Evolutionary conservation across 1,139 yeast species (phyloP), one percentile per base, ranked within the genome.

Genomic region (Blastobotrys arbuscula): DNA sequence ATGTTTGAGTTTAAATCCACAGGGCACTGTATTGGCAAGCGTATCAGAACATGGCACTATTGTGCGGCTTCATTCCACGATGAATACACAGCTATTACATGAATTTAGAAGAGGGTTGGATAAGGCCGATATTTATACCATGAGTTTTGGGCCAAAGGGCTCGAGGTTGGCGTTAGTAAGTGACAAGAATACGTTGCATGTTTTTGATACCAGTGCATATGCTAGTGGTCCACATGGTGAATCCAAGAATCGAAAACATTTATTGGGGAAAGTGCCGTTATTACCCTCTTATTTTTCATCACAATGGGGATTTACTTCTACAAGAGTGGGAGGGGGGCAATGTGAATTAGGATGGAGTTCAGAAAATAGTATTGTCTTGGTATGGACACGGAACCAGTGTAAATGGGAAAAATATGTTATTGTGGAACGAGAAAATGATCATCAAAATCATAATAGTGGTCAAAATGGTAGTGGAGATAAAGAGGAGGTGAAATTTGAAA

Each of bases 91-190:
- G 1, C 70, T 87, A 49, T 61, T 87, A 20, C 84, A 77, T 59
- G 97, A 88, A 63, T 90, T 89, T 60, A 74, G 97, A 57, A 73
- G 98, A 47, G 97, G 97, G 0, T 65, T 89, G 26, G 97, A 92
- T 63, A 73, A 82, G 48, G 97, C 97, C 0, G 72, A 75, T 18
- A 77, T 92, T 6, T 84, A 84, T 39, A 83, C 94, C 12, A 83
- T 92, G 84, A 81, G 81, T 50, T 89, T 92, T 63, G 82, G 89
- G 7, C 90, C 85, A 19, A 76, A 82, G 54, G 89, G 87, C 45
- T 67, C 81, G 7, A 78, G 81, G 57, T 70, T 92, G 47, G 97
- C 97, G 0, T 90, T 88, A 2, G 71, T 92, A 33, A 84, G 95
- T 13, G 96, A 88, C 66, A 92, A 92, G 63, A 83, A 79, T 57